Conservation (phyloP, 2,329 filamentous ascomycete genomes). For the Alternaria rosae region DNA sequence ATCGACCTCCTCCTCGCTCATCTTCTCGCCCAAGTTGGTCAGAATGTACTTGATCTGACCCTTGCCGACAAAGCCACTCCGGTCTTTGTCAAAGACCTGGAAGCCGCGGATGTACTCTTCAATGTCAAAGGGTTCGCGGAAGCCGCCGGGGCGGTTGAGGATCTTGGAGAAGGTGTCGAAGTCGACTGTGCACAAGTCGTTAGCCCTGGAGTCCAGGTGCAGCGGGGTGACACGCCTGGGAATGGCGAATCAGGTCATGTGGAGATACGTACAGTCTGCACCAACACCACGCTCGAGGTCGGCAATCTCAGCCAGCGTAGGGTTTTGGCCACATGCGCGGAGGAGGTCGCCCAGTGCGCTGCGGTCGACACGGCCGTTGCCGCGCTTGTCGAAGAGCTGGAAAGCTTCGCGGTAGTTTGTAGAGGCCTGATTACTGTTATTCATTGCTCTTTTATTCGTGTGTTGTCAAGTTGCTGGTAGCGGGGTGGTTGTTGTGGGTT, state of each 20-base stretch:
- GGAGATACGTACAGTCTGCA: conserved; percentile 79
- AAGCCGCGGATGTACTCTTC: conserved; percentile 99
- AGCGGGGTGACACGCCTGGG: background rate
- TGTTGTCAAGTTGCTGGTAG: conserved; percentile 11
- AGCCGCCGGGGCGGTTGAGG: conserved; percentile 95
- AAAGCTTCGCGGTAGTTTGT: conserved; percentile 99
- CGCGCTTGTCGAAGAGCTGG: conserved; percentile 99
- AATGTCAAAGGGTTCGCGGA: conserved; percentile 96
- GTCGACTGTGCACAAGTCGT: conserved; percentile 70
- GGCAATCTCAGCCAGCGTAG: conserved; percentile 88
- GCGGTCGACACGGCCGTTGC: conserved; percentile 87
- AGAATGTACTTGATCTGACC: conserved; percentile 98
- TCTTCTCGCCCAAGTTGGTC: conserved; percentile 98
- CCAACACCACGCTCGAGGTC: conserved; percentile 92
- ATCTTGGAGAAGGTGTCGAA: conserved; percentile 97
- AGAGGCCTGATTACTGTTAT: conserved; percentile 63
- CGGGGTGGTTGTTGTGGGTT: conserved; percentile 3
- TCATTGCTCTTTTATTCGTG: conserved; percentile 35
- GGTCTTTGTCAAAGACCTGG: conserved; percentile 99
- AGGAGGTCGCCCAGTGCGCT: conserved; percentile 91
- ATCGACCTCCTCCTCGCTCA: conserved; percentile 98
- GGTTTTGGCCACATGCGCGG: conserved; percentile 97
- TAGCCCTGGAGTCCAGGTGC: background rate
- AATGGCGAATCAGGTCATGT: background rate
- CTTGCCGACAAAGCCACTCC: conserved; percentile 97